Conservation (phyloP, 2,329 filamentous ascomycete species). For the Elsinoe australis region DNA sequence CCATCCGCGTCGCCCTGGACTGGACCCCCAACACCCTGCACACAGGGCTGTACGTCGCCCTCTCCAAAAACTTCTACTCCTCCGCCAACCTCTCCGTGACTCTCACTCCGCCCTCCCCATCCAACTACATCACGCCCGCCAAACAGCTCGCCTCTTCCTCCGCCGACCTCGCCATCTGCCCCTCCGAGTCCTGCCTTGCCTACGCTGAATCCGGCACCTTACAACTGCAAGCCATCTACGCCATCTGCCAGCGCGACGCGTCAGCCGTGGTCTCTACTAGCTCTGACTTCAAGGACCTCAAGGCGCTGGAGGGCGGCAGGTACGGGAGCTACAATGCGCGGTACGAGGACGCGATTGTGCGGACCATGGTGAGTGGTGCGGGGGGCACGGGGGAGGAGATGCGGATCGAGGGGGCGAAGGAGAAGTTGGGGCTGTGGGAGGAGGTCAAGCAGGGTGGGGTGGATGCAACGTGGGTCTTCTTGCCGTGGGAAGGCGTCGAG, state of each 20-base stretch:
- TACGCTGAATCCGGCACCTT: slow-evolving; percentile 28
- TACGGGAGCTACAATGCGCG: slow-evolving; percentile 30
- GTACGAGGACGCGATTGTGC: slow-evolving; percentile 29
- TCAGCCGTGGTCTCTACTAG: slow-evolving; percentile 27
- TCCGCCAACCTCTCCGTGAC: slow-evolving; percentile 24
- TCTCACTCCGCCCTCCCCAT: slow-evolving; percentile 25
- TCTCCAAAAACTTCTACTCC: slow-evolving; percentile 23
- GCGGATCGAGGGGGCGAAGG: slow-evolving; percentile 23
- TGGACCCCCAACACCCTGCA: slow-evolving; percentile 32
- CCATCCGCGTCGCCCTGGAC: slow-evolving; percentile 28
- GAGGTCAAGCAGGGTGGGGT: slow-evolving; percentile 25
- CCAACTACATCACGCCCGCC: slow-evolving; percentile 28
- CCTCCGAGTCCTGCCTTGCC: slow-evolving; percentile 29
- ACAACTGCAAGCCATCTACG: slow-evolving; percentile 29
- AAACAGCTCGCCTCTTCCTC: slow-evolving; percentile 25
- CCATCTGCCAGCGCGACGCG: slow-evolving; percentile 30
- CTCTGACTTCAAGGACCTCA: neutral
- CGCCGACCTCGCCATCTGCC: slow-evolving; percentile 29
- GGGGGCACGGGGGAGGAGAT: slow-evolving; percentile 25
- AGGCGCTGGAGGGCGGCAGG: slow-evolving; percentile 22
- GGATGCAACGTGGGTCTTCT: slow-evolving; percentile 30
- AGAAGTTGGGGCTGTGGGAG: slow-evolving; percentile 28
- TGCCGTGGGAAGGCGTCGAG: slow-evolving; percentile 31
- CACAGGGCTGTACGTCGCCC: slow-evolving; percentile 27
- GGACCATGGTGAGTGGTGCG: slow-evolving; percentile 25